Conservation (phyloP, 306 rosid genomes). For the Hylodesmum podocarpum region DNA sequence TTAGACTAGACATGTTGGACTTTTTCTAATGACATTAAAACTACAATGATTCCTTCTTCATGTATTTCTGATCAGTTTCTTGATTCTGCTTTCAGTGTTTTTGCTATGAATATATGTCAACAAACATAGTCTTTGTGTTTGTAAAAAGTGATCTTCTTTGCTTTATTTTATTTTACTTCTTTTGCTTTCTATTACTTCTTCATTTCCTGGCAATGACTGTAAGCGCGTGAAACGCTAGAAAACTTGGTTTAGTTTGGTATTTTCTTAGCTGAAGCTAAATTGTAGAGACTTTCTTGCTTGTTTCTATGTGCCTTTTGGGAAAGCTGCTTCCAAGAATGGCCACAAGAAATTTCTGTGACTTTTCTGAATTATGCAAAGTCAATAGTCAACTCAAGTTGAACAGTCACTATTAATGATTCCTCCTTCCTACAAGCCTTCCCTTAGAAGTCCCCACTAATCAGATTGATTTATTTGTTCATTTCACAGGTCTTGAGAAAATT, state of each 20-base stretch:
- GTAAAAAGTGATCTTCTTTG: neutral
- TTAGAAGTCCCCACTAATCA: neutral
- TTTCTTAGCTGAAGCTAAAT: neutral
- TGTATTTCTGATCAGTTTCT: neutral
- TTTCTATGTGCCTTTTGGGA: neutral
- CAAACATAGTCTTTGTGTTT: neutral
- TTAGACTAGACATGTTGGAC: neutral
- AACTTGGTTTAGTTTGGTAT: neutral
- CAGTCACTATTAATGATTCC: neutral
- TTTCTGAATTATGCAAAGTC: neutral
- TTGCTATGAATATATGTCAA: neutral
- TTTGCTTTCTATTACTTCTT: neutral
- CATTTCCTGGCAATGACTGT: neutral
- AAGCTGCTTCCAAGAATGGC: slow-evolving; percentile 7
- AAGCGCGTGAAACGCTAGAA: slow-evolving; percentile 2
- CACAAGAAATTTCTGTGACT: slow-evolving; percentile 23
- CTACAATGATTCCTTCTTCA: neutral
- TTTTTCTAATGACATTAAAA: neutral
- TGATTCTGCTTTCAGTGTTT: neutral
- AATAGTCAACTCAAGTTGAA: neutral
- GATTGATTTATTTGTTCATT: neutral
- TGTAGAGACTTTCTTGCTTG: neutral
- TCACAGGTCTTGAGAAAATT: slow-evolving; percentile 1
- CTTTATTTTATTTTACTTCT: neutral
- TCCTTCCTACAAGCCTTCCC: neutral